Evolutionary conservation across 2,329 filamentous ascomycete species (phyloP), one percentile per base, ranked within the genome.

Genomic region (Colletotrichum euphorbiae): DNA sequence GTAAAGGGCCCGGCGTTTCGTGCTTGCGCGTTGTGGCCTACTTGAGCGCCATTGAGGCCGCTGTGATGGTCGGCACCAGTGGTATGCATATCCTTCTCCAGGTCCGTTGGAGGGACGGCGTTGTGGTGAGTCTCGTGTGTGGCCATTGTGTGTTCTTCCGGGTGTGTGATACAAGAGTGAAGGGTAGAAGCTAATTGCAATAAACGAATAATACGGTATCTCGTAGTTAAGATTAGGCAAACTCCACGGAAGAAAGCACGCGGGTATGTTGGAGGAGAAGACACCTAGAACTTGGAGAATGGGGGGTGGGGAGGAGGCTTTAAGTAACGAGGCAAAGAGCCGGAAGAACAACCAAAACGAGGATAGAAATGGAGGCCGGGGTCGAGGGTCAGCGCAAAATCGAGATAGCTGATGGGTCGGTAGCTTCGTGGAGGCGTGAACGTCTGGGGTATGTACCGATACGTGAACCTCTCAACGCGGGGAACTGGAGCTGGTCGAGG

Each of bases 71-170:
- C 51, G 31, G 60, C 54, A 31, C 68, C 68, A 45, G 66, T 46
- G 43, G 65, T 64, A 21, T 69, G 66, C 59, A 64, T 65, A 11
- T 71, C 69, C 67, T 71, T 71, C 55, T 71, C 69, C 19, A 60
- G 6, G n/a, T 55, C 54, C 12, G 43, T n/a, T 17, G 62, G 62
- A 24, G 62, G 36, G 54, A 59, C 24, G 50, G 48, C 69, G 45
- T 43, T 38, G 48, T 61, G 54, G n/a, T 58, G 40, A 45, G 42
- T 62, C 45, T 55, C 59, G 38, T 59, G 62, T 17, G 62, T 70
- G 59, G 69, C 67, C 69, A 71, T 71, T 45, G 65, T 65, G 51
- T 52, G 33, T 8, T 65, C 55, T 69, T 62, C 48, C 61, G 45
- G 54, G 65, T 12, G 61, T 59, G 24, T 42, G 62, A 48, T 40